Conservation (phyloP, 768 basidiomycete genomes). For the Termitomyces sp. region DNA sequence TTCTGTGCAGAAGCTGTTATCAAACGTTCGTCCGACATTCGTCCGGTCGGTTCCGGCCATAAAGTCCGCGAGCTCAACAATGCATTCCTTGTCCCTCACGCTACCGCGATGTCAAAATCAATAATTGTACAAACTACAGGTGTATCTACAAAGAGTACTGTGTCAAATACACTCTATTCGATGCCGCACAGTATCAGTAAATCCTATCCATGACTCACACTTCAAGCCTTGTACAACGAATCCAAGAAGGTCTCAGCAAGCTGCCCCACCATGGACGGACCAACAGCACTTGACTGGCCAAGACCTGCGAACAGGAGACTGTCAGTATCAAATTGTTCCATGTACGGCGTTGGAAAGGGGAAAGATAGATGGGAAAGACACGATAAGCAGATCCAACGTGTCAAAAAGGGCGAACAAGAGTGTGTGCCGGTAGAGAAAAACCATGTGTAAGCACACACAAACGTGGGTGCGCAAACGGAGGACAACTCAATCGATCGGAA, state of each 20-base stretch:
- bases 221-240: conserved; percentile 71
- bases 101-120: background rate
- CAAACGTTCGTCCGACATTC: no score
- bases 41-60: background rate
- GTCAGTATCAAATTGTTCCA: background rate
- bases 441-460: background rate
- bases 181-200: background rate
- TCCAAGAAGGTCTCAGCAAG: conserved; percentile 80
- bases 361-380: background rate
- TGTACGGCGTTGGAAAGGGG: background rate
- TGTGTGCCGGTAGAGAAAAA: background rate
- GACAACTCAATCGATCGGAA: background rate
- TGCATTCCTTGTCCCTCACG: no score
- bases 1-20: background rate
- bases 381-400: background rate
- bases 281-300: conserved; percentile 77
- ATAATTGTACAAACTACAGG: background rate
- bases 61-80: background rate
- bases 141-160: background rate
- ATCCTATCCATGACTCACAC: background rate
- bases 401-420: background rate
- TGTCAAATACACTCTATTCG: background rate
- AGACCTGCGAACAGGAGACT: conserved; percentile 45
- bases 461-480: background rate
- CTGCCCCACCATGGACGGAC: conserved; percentile 73